Conservation (phyloP, 768 basidiomycete genomes). For the Leucocoprinus leucothites region DNA sequence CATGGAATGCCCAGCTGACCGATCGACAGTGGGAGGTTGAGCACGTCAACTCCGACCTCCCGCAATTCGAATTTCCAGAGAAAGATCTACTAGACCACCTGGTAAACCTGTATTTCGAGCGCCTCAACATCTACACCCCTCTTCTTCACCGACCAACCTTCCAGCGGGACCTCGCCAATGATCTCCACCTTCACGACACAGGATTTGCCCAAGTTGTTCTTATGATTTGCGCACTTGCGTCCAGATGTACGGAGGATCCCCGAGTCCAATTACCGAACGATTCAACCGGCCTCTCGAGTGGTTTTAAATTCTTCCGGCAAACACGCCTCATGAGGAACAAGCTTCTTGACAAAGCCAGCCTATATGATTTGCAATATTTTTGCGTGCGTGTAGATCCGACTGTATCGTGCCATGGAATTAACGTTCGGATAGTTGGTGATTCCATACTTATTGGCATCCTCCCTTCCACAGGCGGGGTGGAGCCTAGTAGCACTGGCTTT, state of each 20-base stretch:
- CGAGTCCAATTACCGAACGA: slow-evolving; percentile 32
- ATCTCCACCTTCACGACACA: slow-evolving; percentile 45
- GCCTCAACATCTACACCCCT: slow-evolving; percentile 50
- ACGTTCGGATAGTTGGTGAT: slow-evolving; percentile 25
- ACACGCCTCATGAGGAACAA: slow-evolving; percentile 59
- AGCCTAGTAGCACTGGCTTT: slow-evolving; percentile 54
- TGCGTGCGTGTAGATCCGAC: slow-evolving; percentile 43
- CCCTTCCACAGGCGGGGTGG: slow-evolving; percentile 53
- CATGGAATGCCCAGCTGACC: slow-evolving; percentile 1
- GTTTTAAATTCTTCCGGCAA: slow-evolving; percentile 62
- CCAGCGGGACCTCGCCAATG: slow-evolving; percentile 40
- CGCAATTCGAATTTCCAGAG: slow-evolving; percentile 43
- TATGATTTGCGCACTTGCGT: slow-evolving; percentile 60
- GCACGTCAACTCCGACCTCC: slow-evolving; percentile 18
- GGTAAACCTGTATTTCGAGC: slow-evolving; percentile 55
- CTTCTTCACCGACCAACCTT: slow-evolving; percentile 71
- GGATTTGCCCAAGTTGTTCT: slow-evolving; percentile 58
- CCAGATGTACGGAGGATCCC: slow-evolving; percentile 55
- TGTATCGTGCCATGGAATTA: slow-evolving; percentile 1
- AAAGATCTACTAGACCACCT: slow-evolving; percentile 45
- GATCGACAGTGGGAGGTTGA: slow-evolving; percentile 34
- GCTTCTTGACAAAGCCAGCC: slow-evolving; percentile 50
- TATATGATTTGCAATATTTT: slow-evolving; percentile 73
- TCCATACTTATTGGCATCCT: slow-evolving; percentile 37
- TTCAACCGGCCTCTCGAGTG: slow-evolving; percentile 40